Evolutionary conservation across 1,284 basidiomycete species (phyloP), one percentile per base, ranked within the genome.

Genomic region (Ustilago shanxiensis): DNA sequence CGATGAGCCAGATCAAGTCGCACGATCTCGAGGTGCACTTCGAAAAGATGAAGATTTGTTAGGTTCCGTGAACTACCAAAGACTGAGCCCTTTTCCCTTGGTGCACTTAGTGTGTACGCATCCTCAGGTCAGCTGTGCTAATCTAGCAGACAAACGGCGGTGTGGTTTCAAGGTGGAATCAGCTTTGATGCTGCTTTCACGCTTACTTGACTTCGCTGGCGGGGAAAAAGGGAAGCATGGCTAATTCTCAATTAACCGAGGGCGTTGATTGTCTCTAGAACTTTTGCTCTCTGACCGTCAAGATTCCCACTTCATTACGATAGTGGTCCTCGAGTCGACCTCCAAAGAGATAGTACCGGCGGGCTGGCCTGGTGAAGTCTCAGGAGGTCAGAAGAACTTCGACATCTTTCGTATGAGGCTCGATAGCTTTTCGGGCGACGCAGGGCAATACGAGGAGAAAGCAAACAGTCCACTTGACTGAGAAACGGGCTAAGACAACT

Each of bases 241-340:
- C 50, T 29, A 31, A 29, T 52, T 31, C 50, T 28, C 50, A 50
- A 20, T 22, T 39, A 54, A 37, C 14, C 52, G 52, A 54, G 52
- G 52, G 33, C 52, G 52, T 22, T 39, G 47, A 28, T 49, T 49
- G 47, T 26, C 16, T 49, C 24, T 33, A 35, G 29, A 33, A 7
- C 41, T 20, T 44, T n/a, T n/a, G n/a, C n/a, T n/a, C n/a, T n/a
- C n/a, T n/a, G n/a, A n/a, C n/a, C n/a, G n/a, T n/a, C n/a, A n/a
- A n/a, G n/a, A n/a, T n/a, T n/a, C n/a, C n/a, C n/a, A n/a, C n/a
- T n/a, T n/a, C n/a, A n/a, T n/a, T n/a, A n/a, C n/a, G n/a, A n/a
- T n/a, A n/a, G n/a, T n/a, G n/a, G n/a, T n/a, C n/a, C n/a, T n/a
- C n/a, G 31, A 33, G 5, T 6, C 11, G 31, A 33, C 31, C 31